A percentile compares a stretch with the other conserved stretches of the same genome.
Evolutionary conservation across 176 grass and related monocot species (phyloP).

Genomic region (Typha latifolia): DNA sequence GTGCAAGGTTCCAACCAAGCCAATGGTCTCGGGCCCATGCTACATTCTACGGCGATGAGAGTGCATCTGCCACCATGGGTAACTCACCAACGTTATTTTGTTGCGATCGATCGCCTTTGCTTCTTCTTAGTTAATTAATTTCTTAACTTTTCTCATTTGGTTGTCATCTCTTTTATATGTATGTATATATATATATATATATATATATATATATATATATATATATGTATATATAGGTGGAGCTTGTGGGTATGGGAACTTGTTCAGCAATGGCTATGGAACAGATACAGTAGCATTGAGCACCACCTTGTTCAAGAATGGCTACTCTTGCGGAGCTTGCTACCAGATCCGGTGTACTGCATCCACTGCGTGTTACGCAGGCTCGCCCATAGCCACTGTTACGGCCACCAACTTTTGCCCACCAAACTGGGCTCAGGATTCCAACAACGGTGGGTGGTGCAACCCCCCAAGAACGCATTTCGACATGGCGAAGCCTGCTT

Average conservation of each 20-base stretch:
- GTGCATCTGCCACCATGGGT: no score
- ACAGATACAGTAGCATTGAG: conserved; percentile 74
- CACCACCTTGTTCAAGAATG: conserved; percentile 44
- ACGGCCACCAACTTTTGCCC: conserved; percentile 80
- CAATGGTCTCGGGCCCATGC: no score
- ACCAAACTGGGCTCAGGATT: conserved; percentile 62
- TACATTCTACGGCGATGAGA: no score
- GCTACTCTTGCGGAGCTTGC: conserved; percentile 55
- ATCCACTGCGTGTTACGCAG: conserved; percentile 35
- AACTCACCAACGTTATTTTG: no score
- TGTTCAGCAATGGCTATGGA: conserved; percentile 46
- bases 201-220: no score
- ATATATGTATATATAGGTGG: conserved; percentile 54
- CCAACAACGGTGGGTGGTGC: conserved; percentile 73
- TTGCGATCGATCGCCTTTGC: no score
- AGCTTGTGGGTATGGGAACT: conserved; percentile 66
- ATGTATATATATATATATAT: no score
- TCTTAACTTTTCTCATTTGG: no score
- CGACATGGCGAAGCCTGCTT: conserved; percentile 75
- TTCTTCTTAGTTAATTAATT: no score
- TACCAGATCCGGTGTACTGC: conserved; percentile 59
- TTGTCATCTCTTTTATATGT: no score
- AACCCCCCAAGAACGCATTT: conserved; percentile 75
- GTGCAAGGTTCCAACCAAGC: no score
- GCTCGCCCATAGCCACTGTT: conserved; percentile 56